Percentiles rank a stretch among this genome's conserved stretches.
These are phyloP conservation scores for Raffaelea ambrosiae DNA, from an alignment of 2,329 filamentous ascomycete species.

Conservation along the genomic window DNA sequence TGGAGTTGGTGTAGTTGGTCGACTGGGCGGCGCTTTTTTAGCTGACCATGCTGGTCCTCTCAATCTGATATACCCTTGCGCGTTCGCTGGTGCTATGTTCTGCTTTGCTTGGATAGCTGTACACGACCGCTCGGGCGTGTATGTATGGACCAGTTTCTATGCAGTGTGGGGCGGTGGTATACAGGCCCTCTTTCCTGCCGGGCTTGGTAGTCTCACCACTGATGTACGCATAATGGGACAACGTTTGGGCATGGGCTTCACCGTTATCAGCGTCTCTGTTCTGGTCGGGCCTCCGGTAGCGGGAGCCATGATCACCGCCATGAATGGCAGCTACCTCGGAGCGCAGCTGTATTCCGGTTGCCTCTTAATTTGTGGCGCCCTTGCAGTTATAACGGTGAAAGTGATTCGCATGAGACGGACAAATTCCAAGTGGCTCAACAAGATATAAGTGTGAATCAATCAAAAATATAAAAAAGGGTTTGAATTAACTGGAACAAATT, in stretches of 20 bases:
- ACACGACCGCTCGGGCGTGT: conserved; percentile 29
- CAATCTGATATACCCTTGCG: conserved; percentile 39
- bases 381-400: conserved; percentile 8
- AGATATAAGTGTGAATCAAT: conserved; percentile 2
- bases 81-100: conserved; percentile 29
- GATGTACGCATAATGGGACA: conserved; percentile 44
- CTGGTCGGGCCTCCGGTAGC: conserved; percentile 47
- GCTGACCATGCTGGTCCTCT: conserved; percentile 43
- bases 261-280: conserved; percentile 37
- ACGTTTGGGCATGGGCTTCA: conserved; percentile 49
- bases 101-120: conserved; percentile 39
- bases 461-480: neutral
- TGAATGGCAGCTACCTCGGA: conserved; percentile 36
- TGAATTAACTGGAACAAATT: too few relatives aligned
- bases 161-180: conserved; percentile 41
- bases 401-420: conserved; percentile 6
- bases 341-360: conserved; percentile 42
- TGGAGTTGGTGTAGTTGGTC: conserved; percentile 38
- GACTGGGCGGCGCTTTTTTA: conserved; percentile 35
- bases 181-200: conserved; percentile 43
- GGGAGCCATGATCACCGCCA: conserved; percentile 38
- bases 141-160: conserved; percentile 41
- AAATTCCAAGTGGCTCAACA: conserved; percentile 3
- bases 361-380: conserved; percentile 25
- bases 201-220: conserved; percentile 38